Base-by-base conservation (phyloP, 1,284 basidiomycete genomes). In the Caloboletus inedulis region DNA sequence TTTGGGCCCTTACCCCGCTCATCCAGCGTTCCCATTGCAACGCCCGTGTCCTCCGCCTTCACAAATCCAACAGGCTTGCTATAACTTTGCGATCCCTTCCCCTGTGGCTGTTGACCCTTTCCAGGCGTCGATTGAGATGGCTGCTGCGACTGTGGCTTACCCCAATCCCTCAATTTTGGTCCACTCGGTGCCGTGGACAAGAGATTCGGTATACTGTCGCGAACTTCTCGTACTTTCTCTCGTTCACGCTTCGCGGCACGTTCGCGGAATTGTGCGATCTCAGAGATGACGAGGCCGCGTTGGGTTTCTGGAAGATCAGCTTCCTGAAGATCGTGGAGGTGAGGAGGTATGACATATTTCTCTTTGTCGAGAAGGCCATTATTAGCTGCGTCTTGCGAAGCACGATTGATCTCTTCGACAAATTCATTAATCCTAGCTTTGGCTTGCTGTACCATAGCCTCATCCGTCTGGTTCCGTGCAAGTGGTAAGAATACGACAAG, bases 251-350 rank as follows among this genome's bases (percentile, higher is more conserved):
- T 91, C 13, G 89, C 91, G 0, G 91, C 88, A 16, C 88, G 81
- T 70, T 94, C 91, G 49, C 92, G 81, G 70, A 95, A 98, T 62
- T 94, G 87, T 1, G 94, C 93, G 56, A 98, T 98, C 68, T 98
- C 94, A 33, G 87, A 91, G 53, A 98, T 87, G 51, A 98, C 94
- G 30, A 91, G 86, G 2, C 90, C 93, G 21, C 94, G 87, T 70
- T 95, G 93, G 1, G 91, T 90, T 72, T 96, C 94, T n/a, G 94
- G 94, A 27, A 98, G 79, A 65, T 98, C 94, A 47, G 92, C 91
- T 73, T 95, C 92, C 65, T 95, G 89, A 33, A 98, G 77, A 70
- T 98, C 94, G 70, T 95, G 92, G 23, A 98, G 78, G 72, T 98
- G 95, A 7, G 92, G 91, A 10, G 95, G 94, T 31, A 98, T 92